Base-by-base conservation (phyloP, 169 alveolate genomes). In the Plasmodium knowlesi region DNA sequence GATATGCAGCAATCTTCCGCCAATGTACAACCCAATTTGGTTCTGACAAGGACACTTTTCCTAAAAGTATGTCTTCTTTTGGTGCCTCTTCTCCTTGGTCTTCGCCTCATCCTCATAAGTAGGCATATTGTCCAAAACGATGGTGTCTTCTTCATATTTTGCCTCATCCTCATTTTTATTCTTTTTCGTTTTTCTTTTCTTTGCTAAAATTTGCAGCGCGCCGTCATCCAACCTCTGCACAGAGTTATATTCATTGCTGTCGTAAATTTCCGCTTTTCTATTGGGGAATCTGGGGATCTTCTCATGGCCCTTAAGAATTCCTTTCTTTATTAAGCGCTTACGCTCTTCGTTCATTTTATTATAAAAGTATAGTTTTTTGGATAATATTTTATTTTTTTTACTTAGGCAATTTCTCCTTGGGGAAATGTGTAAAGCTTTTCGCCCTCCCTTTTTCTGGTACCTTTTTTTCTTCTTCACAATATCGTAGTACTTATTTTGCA, bases 381-480 rank as follows among this genome's bases (percentile, higher is more conserved):
- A 90, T 14, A 90, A 67, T 5, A 90, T 90, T 90, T 90, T 90
- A 90, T 90, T 90, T 67, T 80, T 81, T 81, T 90, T 90, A 37
- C 95, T 90, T 41, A 90, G 25, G 22, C 95, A 90, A 82, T 90
- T 90, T 82, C 95, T 73, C 74, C 91, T 90, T 28, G 95, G 95
- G 5, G 95, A 10, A 46, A 90, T 71, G 32, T 82, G 54, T 30
- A 90, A 43, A 41, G 95, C 95, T 90, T 90, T 90, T 70, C 95
- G 25, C 74, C 95, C 95, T 10, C 95, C 95, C 8, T 76, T 81
- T 41, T 90, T 90, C 73, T 90, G 84, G 30, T 39, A 81, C 74
- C 74, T 80, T 46, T 90, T 80, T 30, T 90, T 90, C 54, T 90
- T 90, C 41, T 81, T 90, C 34, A 90, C 78, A 81, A 90, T 82